phyloP scores from a whole-genome alignment of 2,329 filamentous ascomycete species.

The Xylaria multiplex region DNA sequence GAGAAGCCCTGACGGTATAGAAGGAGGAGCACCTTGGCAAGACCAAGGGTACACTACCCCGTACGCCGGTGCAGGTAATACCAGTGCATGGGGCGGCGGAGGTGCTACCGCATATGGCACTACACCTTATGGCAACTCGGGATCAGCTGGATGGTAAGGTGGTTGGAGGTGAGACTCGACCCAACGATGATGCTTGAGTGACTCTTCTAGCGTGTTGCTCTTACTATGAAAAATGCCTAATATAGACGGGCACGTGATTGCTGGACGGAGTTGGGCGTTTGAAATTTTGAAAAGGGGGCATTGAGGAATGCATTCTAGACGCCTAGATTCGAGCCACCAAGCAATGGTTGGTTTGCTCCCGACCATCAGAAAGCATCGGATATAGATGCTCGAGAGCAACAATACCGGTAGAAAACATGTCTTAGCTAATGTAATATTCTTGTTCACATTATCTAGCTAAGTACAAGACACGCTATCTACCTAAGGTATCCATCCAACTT shows the following conservation, averaged over 20 bases:
- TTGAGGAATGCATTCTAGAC: slow-evolving; percentile 22
- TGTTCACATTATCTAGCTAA: slow-evolving; percentile 11
- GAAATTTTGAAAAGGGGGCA: slow-evolving; percentile 26
- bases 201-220: slow-evolving; percentile 4
- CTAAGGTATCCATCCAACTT: background rate
- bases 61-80: slow-evolving; percentile 66
- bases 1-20: slow-evolving; percentile 72
- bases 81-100: slow-evolving; percentile 73
- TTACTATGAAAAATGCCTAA: slow-evolving; percentile 35
- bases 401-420: slow-evolving; percentile 1
- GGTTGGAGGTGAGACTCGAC: slow-evolving; percentile 7
- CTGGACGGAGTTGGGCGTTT: slow-evolving; percentile 39
- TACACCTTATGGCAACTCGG: slow-evolving; percentile 62
- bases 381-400: background rate
- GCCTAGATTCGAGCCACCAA: background rate
- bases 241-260: slow-evolving; percentile 8
- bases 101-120: slow-evolving; percentile 54
- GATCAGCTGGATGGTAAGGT: slow-evolving; percentile 61
- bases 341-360: slow-evolving; percentile 5
- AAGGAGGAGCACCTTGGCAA: slow-evolving; percentile 66
- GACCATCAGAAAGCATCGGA: slow-evolving; percentile 2
- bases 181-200: slow-evolving; percentile 35
- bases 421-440: slow-evolving; percentile 2
- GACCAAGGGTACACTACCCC: slow-evolving; percentile 76
- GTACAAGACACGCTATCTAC: slow-evolving; percentile 11